Base-by-base conservation (phyloP, 1,284 basidiomycete species). In the Wolfiporia cocos region DNA sequence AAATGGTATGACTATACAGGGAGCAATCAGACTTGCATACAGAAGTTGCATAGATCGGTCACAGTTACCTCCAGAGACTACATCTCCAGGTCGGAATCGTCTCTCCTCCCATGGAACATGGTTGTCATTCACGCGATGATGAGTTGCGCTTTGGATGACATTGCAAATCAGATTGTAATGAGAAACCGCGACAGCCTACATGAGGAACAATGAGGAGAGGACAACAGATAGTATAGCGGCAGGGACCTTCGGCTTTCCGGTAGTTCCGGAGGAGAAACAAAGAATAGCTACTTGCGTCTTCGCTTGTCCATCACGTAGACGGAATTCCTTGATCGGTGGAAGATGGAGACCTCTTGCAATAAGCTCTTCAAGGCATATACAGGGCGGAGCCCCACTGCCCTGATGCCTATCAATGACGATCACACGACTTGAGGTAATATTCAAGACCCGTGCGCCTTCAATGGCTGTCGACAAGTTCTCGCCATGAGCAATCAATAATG, bases 201-300 rank as follows among this genome's bases (percentile, higher is more conserved):
- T 28, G 26, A 7, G 14, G 9, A 28, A 9, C 26, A 28, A 28
- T 14, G 7, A 7, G 26, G 9, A 14, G 14, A 28, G 26, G 14
- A 35, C 10, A 10, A 11, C 32, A 33, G 9, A 1, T 4, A 15
- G 10, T 2, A 36, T 30, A 9, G 14, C 24, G 20, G 28, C 2
- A 18, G 15, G 33, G 45, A 77, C 82, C 71, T 89, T 89, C 2
- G 87, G 84, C 50, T 74, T 77, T 10, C 86, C 86, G 51, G 86
- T 90, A 2, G 87, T 90, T 17, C 86, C 86, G 37, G 78, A 83
- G 0, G 83, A 86, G 58, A 88, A 87, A 35, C 70, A 78, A 23
- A 87, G 61, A 48, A 89, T 81, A 0, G 86, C 87, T 9, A 87
- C 49, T 43, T 78, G 78, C 12, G 66, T 76, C 55, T 71, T 76